Evolutionary conservation across 805 yeast genomes (phyloP).

Genomic region (Suhomyces tanzawaensis): DNA sequence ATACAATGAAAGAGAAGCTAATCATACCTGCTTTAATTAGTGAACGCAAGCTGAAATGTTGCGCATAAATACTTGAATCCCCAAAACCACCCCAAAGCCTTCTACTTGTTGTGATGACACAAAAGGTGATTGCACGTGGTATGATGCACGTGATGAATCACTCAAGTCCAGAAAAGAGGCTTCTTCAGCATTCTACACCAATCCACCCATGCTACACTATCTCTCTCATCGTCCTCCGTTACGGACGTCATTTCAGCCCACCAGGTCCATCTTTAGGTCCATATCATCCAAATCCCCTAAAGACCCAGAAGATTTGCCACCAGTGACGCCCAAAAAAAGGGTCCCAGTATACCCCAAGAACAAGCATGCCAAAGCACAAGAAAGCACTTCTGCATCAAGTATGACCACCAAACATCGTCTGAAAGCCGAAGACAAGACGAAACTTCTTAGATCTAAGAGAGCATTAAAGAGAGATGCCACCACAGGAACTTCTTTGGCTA

Average conservation of each 20-base stretch:
- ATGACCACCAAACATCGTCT: not conserved
- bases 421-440: constrained; percentile 1
- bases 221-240: too few relatives aligned
- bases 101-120: too few relatives aligned
- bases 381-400: constrained; percentile 1
- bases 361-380: constrained; percentile 6
- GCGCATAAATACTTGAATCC: too few relatives aligned
- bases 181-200: too few relatives aligned
- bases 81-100: too few relatives aligned
- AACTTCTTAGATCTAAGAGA: constrained; percentile 3
- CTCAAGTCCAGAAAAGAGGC: too few relatives aligned
- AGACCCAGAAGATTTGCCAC: constrained; percentile 6
- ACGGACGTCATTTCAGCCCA: not conserved
- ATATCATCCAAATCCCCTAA: constrained; percentile 15
- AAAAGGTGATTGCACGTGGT: too few relatives aligned
- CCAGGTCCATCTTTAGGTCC: constrained; percentile 2
- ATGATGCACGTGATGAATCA: too few relatives aligned
- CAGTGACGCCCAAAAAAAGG: constrained; percentile 2
- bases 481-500: not conserved
- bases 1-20: too few relatives aligned
- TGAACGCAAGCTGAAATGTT: too few relatives aligned
- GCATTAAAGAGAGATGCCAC: not conserved
- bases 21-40: too few relatives aligned
- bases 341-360: constrained; percentile 4
- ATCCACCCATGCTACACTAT: too few relatives aligned